phyloP scores from a whole-genome alignment of 1,139 yeast species.

The Sugiyamaella pinicola region DNA sequence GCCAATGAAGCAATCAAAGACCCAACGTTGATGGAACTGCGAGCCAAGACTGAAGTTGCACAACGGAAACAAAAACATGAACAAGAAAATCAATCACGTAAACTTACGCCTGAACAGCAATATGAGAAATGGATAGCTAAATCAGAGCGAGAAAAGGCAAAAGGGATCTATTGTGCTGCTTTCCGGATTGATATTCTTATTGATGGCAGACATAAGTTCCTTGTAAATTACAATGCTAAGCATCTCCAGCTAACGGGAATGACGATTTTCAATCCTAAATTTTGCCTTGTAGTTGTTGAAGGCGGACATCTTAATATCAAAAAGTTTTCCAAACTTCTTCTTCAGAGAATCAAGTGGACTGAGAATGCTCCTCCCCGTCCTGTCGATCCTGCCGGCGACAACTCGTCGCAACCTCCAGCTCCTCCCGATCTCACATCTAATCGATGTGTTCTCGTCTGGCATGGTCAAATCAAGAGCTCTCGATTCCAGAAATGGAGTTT shows the following conservation, averaged over 20 bases:
- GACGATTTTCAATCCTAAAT: conserved; percentile 48
- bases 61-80: conserved; percentile 65
- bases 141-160: conserved; percentile 51
- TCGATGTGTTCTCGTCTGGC: conserved; percentile 66
- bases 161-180: conserved; percentile 62
- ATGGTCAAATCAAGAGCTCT: conserved; percentile 61
- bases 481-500: conserved; percentile 66
- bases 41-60: conserved; percentile 69
- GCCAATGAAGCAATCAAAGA: conserved; percentile 87
- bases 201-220: conserved; percentile 69
- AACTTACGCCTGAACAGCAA: conserved; percentile 59
- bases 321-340: conserved; percentile 63
- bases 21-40: conserved; percentile 82
- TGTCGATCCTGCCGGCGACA: background rate
- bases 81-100: conserved; percentile 61
- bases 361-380: conserved; percentile 44
- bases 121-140: conserved; percentile 52
- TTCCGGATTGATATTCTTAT: conserved; percentile 57
- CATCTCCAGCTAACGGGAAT: conserved; percentile 70
- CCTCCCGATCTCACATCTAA: conserved; percentile 50
- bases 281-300: conserved; percentile 67
- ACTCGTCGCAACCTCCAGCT: background rate
- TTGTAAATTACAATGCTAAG: conserved; percentile 77
- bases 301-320: conserved; percentile 66
- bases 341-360: conserved; percentile 70